Evolutionary conservation across 768 basidiomycete genomes (phyloP), one percentile per base, ranked within the genome.

Genomic region (Lactifluus subvellereus): DNA sequence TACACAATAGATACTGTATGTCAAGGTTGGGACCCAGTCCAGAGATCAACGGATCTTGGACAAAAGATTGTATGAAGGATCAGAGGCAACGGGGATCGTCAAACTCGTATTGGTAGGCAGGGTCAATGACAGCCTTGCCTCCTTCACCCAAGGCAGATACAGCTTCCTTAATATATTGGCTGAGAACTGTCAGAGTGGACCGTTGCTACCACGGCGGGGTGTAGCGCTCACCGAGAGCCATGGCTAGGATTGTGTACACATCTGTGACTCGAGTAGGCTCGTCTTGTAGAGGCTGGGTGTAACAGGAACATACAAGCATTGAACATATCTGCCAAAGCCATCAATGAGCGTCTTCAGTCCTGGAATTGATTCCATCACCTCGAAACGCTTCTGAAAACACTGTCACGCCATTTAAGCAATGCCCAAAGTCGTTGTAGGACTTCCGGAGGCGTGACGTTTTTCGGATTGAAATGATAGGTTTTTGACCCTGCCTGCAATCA

Each of bases 31-130:
- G 8, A 8, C 27, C 33, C 6, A 6, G 16, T 40, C 27, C 7
- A 13, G 40, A 11, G 27, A 33, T 35, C 47, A 27, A 54, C 45
- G 33, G 35, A 54, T 85, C 77, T 88, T 89, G 43, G 86, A 86
- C 54, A 89, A 76, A 65, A 87, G 74, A 72, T 84, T 87, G 72
- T 89, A 88, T 1, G 87, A 85, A 4, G 88, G 88, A 69, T 89
- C 87, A 13, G 84, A 85, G 10, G 87, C 86, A 6, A 65, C 81
- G 72, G 6, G 82, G 80, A 68, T 87, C 80, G 68, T 86, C 76
- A 73, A 88, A 90, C 70, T 84, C 81, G 61, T 82, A 88, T 72
- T 89, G 87, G 65, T 89, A 87, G 38, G 83, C 80, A 30, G 77
- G 80, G 71, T 88, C 81, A 67, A 89, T 87, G 61, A 89, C 85